Percentiles rank a stretch among this genome's conserved stretches.
Evolutionary conservation across 139 green algal genomes (phyloP).

Genomic region (Asterochloris sp.): DNA sequence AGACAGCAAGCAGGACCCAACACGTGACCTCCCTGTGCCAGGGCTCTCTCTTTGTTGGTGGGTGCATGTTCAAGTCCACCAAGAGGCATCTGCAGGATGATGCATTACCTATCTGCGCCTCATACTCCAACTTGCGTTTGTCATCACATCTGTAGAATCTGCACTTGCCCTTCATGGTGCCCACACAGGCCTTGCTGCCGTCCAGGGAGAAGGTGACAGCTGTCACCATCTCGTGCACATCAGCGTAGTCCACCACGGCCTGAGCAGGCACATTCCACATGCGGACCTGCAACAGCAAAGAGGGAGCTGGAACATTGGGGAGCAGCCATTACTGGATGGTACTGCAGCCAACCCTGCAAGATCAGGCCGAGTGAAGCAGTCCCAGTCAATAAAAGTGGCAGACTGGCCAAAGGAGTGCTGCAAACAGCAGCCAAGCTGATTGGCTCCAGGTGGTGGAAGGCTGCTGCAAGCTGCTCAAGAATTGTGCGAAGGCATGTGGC

Average conservation of each 20-base stretch:
- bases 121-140: conserved; percentile 65
- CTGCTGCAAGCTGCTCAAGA: not conserved
- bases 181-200: conserved; percentile 56
- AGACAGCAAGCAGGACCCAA: too few relatives aligned
- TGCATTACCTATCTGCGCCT: conserved; percentile 59
- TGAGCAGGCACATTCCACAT: conserved; percentile 86
- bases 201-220: conserved; percentile 64
- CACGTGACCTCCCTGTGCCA: not conserved
- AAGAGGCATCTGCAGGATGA: not conserved
- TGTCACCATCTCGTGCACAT: conserved; percentile 91
- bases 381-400: not conserved
- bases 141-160: conserved; percentile 56
- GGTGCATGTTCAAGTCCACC: too few relatives aligned
- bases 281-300: conserved; percentile 46
- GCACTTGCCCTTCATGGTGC: conserved; percentile 71
- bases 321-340: too few relatives aligned
- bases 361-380: too few relatives aligned
- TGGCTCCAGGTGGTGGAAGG: not conserved
- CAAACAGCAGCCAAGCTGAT: not conserved
- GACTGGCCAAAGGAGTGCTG: not conserved
- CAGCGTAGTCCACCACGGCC: conserved; percentile 63
- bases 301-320: not conserved
- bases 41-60: too few relatives aligned
- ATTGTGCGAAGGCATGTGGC: not conserved
- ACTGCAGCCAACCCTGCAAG: too few relatives aligned